Base-by-base conservation (phyloP, 371 early-diverging fungal genomes). In the Rhizopus microsporus region DNA sequence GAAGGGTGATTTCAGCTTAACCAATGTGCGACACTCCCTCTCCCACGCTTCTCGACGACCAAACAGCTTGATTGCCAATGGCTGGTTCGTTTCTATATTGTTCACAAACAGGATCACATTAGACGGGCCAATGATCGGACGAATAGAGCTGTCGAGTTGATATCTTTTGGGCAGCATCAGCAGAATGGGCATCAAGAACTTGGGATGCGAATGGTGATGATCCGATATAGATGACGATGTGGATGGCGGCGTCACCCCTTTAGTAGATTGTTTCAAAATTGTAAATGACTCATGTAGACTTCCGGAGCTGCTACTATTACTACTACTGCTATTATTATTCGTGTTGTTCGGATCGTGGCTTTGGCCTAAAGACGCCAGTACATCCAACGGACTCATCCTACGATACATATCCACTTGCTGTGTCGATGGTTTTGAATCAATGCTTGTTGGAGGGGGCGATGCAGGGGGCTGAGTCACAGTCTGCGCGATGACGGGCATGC, bases 1-100 rank as follows among this genome's bases (percentile, higher is more conserved):
- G 33, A 59, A 66, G 2, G 56, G 51, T n/a, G 75, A 75, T 48
- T 71, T 68, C 1, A 78, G 51, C 47, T 69, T 72, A 30, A 71
- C 68, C 39, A 78, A 51, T 0, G 71, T 69, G 3, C 72, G 65
- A 37, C 78, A 78, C 59, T 79, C 79, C 38, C 79, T 61, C 35
- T 79, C 79, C 79, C 79, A 79, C 23, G 79, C 76, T 60, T 79
- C 79, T 8, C 79, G 62, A 45, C 79, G 55, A n/a, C 72, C 77
- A 69, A 79, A 79, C 12, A 62, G 53, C 44, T 79, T 79, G 45
- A 79, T 63, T 3, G 70, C 67, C 4, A 61, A 65, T 3, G 34
- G 47, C 0, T n/a, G 30, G 5, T 52, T 31, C 31, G 33, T 38
- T 2, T 54, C 50, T 5, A 58, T 33, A 2, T 58, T 59, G 33